Base-by-base conservation (phyloP, 306 rosid genomes). In the Leucaena leucocephala region DNA sequence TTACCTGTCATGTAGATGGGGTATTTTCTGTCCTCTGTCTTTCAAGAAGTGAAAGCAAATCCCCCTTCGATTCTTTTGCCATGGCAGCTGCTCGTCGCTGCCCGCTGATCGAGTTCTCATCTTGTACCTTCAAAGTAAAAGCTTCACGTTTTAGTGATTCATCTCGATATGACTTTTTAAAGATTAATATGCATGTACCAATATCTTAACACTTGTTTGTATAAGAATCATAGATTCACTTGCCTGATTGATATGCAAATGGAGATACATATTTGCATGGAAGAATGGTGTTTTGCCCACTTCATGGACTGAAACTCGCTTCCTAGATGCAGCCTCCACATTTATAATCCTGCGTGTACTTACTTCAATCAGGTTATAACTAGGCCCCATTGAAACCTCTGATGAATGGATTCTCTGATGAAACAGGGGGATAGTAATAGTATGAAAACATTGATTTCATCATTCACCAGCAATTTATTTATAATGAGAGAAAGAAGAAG, bases 1-100 rank as follows among this genome's bases (percentile, higher is more conserved):
- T 75, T 82, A 92, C 97, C 96, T 85, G 88, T 78, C 97, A 83
- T 89, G 84, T 89, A 95, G 78, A 95, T 91, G 17, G 96, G 93
- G 80, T 88, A 84, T 44, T 82, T 80, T 49, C 76, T 62, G 76
- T 90, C 86, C 42, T 91, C 86, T 14, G 57, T 68, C 6, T 68
- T 55, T 22, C 73, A 68, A 68, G 73, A 68, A 43, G 59, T 22
- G 85, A 84, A 57, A 87, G 45, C 71, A 84, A 82, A 43, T 86
- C 85, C 27, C 72, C 70, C 84, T 68, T 88, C n/a, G 87, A 83
- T 54, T 71, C 63, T 86, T 86, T 90, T 16, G 82, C 81, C 76
- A 85, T 78, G 61, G 71, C 34, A 59, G 81, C 82, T 34, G 91
- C 91, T 73, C 84, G 83, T 57, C 21, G 79, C 81, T 90, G 86